These are phyloP conservation scores for Brassica hybrid DNA, from an alignment of 441 rosid genomes.

Conservation along the genomic window DNA sequence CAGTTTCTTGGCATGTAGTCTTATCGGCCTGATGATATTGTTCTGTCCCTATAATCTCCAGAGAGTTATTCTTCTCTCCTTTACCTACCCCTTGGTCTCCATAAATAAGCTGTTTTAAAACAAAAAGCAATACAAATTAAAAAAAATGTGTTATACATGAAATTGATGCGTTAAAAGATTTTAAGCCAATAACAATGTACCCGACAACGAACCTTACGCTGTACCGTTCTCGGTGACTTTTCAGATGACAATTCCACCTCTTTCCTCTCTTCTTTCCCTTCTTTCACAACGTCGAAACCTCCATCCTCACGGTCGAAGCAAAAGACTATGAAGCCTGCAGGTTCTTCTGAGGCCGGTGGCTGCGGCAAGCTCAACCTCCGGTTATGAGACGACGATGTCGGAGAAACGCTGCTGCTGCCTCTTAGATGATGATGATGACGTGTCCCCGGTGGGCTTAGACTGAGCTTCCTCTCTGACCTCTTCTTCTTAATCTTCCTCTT, in stretches of 20 bases:
- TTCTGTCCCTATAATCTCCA: slow-evolving; percentile 1
- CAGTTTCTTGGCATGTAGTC: slow-evolving; percentile 1
- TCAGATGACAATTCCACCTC: slow-evolving; percentile 22
- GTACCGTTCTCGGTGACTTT: slow-evolving; percentile 41
- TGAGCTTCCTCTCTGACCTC: slow-evolving; percentile 33
- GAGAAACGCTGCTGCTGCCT: slow-evolving; percentile 35
- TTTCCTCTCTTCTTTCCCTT: slow-evolving; percentile 43
- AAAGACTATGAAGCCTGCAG: slow-evolving; percentile 72
- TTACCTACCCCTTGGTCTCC: slow-evolving; percentile 30
- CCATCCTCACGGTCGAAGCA: slow-evolving; percentile 69
- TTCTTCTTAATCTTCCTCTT: slow-evolving; percentile 40
- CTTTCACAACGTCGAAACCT: slow-evolving; percentile 64
- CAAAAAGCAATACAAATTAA: not conserved
- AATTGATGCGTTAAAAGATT: not conserved
- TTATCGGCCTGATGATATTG: slow-evolving; percentile 8
- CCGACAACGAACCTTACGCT: slow-evolving; percentile 50
- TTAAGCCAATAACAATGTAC: not conserved
- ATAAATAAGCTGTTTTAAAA: slow-evolving; percentile 47
- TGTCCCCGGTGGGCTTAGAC: slow-evolving; percentile 40
- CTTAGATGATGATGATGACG: slow-evolving; percentile 42
- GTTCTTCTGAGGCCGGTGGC: slow-evolving; percentile 52
- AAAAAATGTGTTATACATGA: not conserved
- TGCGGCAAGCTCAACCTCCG: slow-evolving; percentile 46
- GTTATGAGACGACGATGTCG: slow-evolving; percentile 34
- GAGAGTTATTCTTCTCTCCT: slow-evolving; percentile 20